Conservation (phyloP, 2,329 filamentous ascomycete species). For the Aquanectria penicillioides region DNA sequence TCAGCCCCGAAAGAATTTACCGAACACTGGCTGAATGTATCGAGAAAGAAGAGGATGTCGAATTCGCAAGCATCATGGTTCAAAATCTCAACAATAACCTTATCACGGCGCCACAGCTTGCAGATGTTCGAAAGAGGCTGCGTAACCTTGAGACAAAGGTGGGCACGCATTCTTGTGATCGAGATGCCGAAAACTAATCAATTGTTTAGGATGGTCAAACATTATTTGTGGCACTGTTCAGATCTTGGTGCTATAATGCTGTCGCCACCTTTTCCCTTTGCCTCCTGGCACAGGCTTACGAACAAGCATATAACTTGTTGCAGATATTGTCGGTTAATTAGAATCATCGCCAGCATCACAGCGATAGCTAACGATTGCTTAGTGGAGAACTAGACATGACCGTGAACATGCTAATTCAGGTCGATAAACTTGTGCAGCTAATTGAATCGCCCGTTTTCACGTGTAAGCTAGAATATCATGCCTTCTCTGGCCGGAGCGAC, state of each 20-base stretch:
- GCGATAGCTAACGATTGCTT: neutral
- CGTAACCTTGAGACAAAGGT: conserved; percentile 90
- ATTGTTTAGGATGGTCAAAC: conserved; percentile 82
- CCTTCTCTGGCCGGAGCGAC: too few species aligned
- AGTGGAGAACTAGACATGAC: conserved; percentile 98
- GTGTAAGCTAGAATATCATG: conserved; percentile 74
- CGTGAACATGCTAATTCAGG: conserved; percentile 97
- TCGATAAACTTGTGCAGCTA: conserved; percentile 96
- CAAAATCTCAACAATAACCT: conserved; percentile 99
- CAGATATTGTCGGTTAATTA: conserved; percentile 81
- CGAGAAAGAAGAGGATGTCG: conserved; percentile 96
- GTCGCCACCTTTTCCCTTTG: conserved; percentile 98
- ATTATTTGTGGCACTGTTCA: conserved; percentile 93
- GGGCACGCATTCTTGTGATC: conserved; percentile 19
- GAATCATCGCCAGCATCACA: neutral
- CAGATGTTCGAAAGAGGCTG: conserved; percentile 88
- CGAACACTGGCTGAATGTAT: conserved; percentile 95
- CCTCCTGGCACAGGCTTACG: conserved; percentile 94
- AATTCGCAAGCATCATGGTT: conserved; percentile 99
- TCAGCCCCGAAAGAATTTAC: conserved; percentile 96
- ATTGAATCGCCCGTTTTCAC: conserved; percentile 98
- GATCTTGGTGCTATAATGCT: conserved; percentile 98
- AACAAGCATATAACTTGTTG: conserved; percentile 94
- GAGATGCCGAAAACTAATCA: conserved; percentile 12
- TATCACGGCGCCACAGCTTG: conserved; percentile 93